Evolutionary conservation across 345 rosid genomes (phyloP).

Genomic region (Aegle marmelos): DNA sequence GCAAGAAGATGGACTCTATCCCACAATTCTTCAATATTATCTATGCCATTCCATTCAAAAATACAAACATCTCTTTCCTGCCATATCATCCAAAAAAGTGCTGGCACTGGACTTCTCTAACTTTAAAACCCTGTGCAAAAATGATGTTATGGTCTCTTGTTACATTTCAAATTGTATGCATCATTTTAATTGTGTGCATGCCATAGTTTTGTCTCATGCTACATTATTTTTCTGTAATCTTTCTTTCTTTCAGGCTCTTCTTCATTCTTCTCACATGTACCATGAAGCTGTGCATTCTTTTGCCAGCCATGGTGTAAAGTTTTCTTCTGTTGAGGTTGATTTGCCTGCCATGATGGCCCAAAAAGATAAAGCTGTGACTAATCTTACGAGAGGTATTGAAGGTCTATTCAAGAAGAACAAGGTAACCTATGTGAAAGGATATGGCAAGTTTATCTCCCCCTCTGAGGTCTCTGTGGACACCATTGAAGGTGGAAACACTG

Average conservation of each 20-base stretch:
- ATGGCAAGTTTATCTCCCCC: conserved; percentile 86
- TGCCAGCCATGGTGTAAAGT: conserved; percentile 80
- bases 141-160: neutral
- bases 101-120: too few relatives aligned
- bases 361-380: conserved; percentile 88
- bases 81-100: too few relatives aligned
- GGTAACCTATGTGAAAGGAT: conserved; percentile 91
- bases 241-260: conserved; percentile 65
- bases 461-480: conserved; percentile 89
- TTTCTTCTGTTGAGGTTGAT: conserved; percentile 89
- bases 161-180: too few relatives aligned
- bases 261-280: conserved; percentile 98
- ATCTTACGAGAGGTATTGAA: conserved; percentile 87
- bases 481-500: conserved; percentile 66
- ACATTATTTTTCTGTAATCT: neutral
- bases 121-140: too few relatives aligned
- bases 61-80: too few relatives aligned
- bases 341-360: conserved; percentile 95
- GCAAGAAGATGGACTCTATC: too few relatives aligned
- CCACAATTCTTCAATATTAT: too few relatives aligned
- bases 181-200: neutral
- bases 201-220: neutral
- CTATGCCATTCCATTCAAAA: too few relatives aligned
- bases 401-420: conserved; percentile 98
- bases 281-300: conserved; percentile 92